Evolutionary conservation across 371 early-diverging fungal genomes (phyloP).

Genomic region (Mortierella sp.): DNA sequence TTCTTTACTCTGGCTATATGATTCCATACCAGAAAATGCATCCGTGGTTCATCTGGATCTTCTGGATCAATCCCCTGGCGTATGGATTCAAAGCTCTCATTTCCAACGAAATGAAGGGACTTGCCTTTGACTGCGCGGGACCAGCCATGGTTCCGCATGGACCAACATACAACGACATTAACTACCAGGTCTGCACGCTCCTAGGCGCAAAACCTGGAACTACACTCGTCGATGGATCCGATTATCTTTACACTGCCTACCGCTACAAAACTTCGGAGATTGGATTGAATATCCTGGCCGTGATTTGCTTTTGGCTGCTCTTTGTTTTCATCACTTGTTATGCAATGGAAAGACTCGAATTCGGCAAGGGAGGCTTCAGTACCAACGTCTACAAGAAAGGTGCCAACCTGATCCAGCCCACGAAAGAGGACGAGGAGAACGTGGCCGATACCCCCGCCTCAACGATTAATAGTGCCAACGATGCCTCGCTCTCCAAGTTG

Average conservation of each 20-base stretch:
- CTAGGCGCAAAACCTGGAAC: slow-evolving; percentile 67
- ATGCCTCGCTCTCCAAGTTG: not conserved
- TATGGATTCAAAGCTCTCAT: slow-evolving; percentile 78
- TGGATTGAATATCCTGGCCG: slow-evolving; percentile 60
- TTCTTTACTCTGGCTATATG: slow-evolving; percentile 73
- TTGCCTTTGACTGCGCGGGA: slow-evolving; percentile 62
- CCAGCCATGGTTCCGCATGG: slow-evolving; percentile 69
- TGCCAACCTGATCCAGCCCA: not conserved
- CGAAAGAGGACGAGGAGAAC: slow-evolving; percentile 17
- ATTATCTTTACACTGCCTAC: slow-evolving; percentile 61
- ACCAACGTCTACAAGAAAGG: slow-evolving; percentile 62
- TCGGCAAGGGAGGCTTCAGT: slow-evolving; percentile 63
- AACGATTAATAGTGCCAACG: slow-evolving; percentile 16
- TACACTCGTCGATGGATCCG: slow-evolving; percentile 64
- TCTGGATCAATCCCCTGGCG: slow-evolving; percentile 78
- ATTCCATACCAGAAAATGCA: slow-evolving; percentile 74
- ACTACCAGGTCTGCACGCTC: slow-evolving; percentile 73
- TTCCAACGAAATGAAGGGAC: slow-evolving; percentile 78
- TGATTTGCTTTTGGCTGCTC: slow-evolving; percentile 58
- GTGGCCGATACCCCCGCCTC: slow-evolving; percentile 5
- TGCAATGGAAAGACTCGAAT: slow-evolving; percentile 61
- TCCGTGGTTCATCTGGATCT: slow-evolving; percentile 79
- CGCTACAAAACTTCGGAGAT: slow-evolving; percentile 56
- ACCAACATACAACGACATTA: slow-evolving; percentile 61
- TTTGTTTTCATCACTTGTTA: slow-evolving; percentile 55